Conservation (phyloP, 495 filamentous ascomycete genomes). For the Haplographium delicatum region DNA sequence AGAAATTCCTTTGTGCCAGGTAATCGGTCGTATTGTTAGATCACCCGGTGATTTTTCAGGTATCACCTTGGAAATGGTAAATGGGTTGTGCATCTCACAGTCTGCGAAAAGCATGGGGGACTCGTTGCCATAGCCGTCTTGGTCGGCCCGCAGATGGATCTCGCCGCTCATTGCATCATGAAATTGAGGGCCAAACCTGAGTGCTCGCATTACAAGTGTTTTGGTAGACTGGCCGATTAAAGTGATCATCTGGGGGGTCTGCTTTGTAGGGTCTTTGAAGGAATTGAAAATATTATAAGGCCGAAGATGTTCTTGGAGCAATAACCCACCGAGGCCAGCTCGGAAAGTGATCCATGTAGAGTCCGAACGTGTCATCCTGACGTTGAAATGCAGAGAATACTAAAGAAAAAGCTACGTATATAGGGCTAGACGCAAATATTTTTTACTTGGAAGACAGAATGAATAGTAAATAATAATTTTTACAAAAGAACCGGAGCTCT, state of each 20-base stretch:
- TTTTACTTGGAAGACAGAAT: no score
- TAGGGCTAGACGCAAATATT: no score
- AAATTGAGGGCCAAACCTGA: background rate
- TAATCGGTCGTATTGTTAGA: background rate
- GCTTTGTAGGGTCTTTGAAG: background rate
- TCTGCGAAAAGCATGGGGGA: slow-evolving; percentile 1
- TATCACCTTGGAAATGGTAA: background rate
- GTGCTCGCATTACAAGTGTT: background rate
- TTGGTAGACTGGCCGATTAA: background rate
- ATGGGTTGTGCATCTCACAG: background rate
- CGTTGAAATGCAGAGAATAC: no score
- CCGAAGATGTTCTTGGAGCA: background rate
- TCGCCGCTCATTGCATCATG: background rate
- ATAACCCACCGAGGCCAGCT: background rate
- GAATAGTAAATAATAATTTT: no score
- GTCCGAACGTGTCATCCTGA: no score
- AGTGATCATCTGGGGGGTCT: background rate
- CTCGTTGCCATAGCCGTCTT: background rate
- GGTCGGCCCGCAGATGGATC: background rate
- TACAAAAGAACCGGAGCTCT: no score
- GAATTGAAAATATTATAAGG: background rate
- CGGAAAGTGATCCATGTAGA: background rate
- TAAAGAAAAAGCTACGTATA: no score
- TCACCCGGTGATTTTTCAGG: background rate
- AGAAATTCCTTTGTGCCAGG: background rate